Conservation (phyloP, 305 asterid genomes). For the Fraxinus dipetala region DNA sequence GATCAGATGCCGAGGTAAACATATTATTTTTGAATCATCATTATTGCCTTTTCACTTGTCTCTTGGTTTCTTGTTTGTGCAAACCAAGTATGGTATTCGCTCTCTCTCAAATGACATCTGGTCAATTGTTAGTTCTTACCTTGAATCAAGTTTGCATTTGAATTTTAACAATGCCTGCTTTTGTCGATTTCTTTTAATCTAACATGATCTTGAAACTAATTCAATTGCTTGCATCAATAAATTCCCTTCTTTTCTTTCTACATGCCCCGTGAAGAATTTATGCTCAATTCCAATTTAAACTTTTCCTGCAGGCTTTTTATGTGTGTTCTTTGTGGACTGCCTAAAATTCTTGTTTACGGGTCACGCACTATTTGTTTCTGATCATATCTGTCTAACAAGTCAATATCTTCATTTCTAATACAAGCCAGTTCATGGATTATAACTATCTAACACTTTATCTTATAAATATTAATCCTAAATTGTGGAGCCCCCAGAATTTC, state of each 20-base stretch:
- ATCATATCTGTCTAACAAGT: background rate
- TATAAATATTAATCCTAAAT: background rate
- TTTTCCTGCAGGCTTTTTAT: background rate
- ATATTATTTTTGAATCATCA: background rate
- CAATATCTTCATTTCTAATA: background rate
- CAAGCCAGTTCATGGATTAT: background rate
- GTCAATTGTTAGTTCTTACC: constrained; percentile 13
- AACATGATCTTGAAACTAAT: background rate
- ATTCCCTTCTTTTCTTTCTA: background rate
- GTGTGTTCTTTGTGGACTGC: background rate
- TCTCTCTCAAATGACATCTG: constrained; percentile 1
- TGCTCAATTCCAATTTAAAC: background rate
- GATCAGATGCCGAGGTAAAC: constrained; percentile 66
- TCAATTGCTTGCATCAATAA: background rate
- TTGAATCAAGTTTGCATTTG: constrained; percentile 1
- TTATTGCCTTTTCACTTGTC: background rate
- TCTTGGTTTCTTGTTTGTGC: background rate
- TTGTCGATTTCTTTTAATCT: background rate
- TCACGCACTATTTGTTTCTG: background rate
- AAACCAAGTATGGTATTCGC: constrained; percentile 1
- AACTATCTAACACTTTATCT: background rate
- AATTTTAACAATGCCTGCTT: background rate
- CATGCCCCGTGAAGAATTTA: background rate
- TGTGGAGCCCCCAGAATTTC: background rate
- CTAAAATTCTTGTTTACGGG: background rate